Evolutionary conservation across 805 yeast species (phyloP).

Genomic region (Metschnikowia bowlesiae): DNA sequence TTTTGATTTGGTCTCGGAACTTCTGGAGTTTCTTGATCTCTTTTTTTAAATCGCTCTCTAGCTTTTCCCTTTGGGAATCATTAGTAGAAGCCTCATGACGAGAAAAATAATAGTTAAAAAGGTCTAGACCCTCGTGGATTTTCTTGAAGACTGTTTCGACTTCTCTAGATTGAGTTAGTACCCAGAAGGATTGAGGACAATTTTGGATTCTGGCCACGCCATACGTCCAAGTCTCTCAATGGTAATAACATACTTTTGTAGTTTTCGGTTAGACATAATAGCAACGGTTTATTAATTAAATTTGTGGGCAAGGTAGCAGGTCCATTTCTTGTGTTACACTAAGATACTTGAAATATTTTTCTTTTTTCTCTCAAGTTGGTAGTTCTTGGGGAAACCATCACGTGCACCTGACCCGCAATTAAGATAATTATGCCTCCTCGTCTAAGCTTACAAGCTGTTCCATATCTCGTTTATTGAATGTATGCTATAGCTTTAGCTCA

Average conservation of each 20-base stretch:
- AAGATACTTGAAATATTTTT: conserved; percentile 2
- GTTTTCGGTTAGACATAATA: conserved; percentile 19
- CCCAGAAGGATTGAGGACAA: neutral
- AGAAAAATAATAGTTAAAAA: conserved; percentile 42
- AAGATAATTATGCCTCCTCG: neutral
- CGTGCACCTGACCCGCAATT: neutral
- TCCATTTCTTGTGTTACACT: conserved; percentile 11
- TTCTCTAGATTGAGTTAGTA: conserved; percentile 27
- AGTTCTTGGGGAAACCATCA: conserved; percentile 1
- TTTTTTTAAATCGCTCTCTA: conserved; percentile 41
- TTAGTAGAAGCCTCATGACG: conserved; percentile 37
- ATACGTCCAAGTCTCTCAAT: neutral
- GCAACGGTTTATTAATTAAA: neutral
- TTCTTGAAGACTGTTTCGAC: conserved; percentile 41
- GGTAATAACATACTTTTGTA: conserved; percentile 18
- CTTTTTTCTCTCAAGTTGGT: conserved; percentile 9
- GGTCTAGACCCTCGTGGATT: conserved; percentile 43
- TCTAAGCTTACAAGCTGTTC: neutral
- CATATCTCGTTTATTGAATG: neutral
- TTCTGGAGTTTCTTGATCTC: conserved; percentile 44
- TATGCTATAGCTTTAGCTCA: neutral
- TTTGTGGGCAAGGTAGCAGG: conserved; percentile 14
- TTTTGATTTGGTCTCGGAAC: conserved; percentile 43
- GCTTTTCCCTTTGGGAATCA: conserved; percentile 41
- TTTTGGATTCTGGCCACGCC: neutral